Conservation (phyloP, 1,284 basidiomycete genomes). For the Boletellus deceptivus region DNA sequence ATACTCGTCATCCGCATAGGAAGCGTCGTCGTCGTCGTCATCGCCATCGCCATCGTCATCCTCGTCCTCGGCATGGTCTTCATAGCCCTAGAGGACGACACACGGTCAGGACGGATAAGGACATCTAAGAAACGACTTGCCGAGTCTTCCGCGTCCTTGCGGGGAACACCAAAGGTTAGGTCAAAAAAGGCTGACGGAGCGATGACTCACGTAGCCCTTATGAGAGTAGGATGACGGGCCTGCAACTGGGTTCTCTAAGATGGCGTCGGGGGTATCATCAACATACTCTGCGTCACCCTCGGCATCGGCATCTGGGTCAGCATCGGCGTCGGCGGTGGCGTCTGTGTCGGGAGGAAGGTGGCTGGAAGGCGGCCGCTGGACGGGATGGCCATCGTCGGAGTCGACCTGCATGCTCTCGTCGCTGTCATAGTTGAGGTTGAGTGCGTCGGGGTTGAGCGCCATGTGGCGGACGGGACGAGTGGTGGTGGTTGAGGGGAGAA, state of each 20-base stretch:
- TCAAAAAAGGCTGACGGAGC: neutral
- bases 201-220: slow-evolving; percentile 27
- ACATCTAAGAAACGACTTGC: slow-evolving; percentile 41
- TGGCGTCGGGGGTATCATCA: slow-evolving; percentile 29
- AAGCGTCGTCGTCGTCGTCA: slow-evolving; percentile 58
- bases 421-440: slow-evolving; percentile 38
- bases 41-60: slow-evolving; percentile 39
- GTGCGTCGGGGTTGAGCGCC: slow-evolving; percentile 37
- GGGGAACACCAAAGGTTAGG: slow-evolving; percentile 13
- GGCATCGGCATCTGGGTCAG: slow-evolving; percentile 35
- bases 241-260: slow-evolving; percentile 33
- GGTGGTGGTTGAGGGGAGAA: slow-evolving; percentile 34
- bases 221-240: slow-evolving; percentile 31
- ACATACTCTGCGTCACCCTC: slow-evolving; percentile 42
- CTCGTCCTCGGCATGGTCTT: slow-evolving; percentile 55
- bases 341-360: slow-evolving; percentile 33
- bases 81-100: slow-evolving; percentile 56
- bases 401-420: slow-evolving; percentile 48
- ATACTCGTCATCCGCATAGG: slow-evolving; percentile 76
- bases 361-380: slow-evolving; percentile 19
- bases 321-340: slow-evolving; percentile 38
- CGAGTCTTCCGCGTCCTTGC: slow-evolving; percentile 65
- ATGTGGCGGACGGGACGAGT: slow-evolving; percentile 29
- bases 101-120: slow-evolving; percentile 23
- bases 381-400: slow-evolving; percentile 39